A percentile compares a stretch with the other conserved stretches of the same genome.
Conservation (phyloP, 768 basidiomycete species). For the Cystofilobasidium macerans region DNA sequence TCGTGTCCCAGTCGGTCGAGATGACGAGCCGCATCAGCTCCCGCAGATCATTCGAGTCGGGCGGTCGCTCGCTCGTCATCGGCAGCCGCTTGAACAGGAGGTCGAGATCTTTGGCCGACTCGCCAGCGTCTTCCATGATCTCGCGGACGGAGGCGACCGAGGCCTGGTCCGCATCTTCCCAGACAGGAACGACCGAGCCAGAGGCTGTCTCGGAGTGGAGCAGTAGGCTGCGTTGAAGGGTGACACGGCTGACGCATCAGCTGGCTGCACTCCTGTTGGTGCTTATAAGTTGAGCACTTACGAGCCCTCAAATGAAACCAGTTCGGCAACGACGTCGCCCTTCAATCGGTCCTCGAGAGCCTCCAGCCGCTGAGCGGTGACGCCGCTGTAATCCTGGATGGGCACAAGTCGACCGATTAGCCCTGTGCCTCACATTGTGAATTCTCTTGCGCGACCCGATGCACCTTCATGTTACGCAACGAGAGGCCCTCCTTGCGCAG, state of each 20-base stretch:
- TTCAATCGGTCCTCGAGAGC: conserved; percentile 78
- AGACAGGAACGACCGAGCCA: conserved; percentile 80
- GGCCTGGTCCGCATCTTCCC: conserved; percentile 70
- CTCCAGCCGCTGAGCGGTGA: conserved; percentile 79
- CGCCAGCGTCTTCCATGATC: conserved; percentile 52
- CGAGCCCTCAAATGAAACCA: conserved; percentile 74
- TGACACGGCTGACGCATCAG: too few relatives aligned
- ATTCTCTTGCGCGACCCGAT: too few relatives aligned
- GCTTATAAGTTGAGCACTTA: conserved; percentile 33
- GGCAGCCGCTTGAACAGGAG: conserved; percentile 76
- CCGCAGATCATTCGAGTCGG: conserved; percentile 38
- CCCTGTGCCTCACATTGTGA: too few relatives aligned
- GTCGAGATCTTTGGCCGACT: conserved; percentile 43
- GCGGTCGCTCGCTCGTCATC: conserved; percentile 69
- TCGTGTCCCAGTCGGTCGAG: conserved; percentile 53
- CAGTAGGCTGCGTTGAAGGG: conserved; percentile 52
- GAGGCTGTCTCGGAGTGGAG: conserved; percentile 80
- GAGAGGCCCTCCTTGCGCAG: conserved; percentile 69
- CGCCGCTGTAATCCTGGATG: conserved; percentile 71
- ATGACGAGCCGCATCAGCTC: conserved; percentile 49
- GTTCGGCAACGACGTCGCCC: conserved; percentile 74
- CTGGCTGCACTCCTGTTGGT: too few relatives aligned
- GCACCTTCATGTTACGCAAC: conserved; percentile 87
- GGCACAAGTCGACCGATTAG: too few relatives aligned
- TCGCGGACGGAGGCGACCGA: conserved; percentile 76